Base-by-base conservation (phyloP, 2,329 filamentous ascomycete genomes). In the Ophiocordyceps unilateralis region DNA sequence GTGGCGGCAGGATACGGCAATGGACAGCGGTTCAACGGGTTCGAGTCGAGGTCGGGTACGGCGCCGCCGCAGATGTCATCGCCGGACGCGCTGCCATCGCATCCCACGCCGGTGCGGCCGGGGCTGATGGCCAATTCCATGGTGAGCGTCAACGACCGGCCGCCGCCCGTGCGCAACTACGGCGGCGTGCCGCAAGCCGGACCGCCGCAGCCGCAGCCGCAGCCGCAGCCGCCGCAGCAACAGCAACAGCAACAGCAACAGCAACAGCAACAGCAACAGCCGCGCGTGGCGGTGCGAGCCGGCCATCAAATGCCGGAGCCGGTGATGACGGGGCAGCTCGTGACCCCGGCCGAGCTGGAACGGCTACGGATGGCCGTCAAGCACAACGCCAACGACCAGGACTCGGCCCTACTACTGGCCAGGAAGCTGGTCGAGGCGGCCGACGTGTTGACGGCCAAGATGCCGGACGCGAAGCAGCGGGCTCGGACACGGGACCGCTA, bases 341-440 rank as follows among this genome's bases (percentile, higher is more conserved):
- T 96, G 4, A 94, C 88, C 0, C 65, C 73, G 2, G 76, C 83
- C 38, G 84, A 93, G 56, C 67, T 98, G 8, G 83, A 93, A 50
- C 70, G 71, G 20, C 64, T 96, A 9, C 78, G 84, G 26, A 74
- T 75, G 52, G 64, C 68, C 7, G 78, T 83, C 48, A 83, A 82
- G 56, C 68, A 67, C 22, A 83, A 87, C 47, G 77, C 87, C 0
- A 69, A 70, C 24, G 86, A 95, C 50, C 74, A 82, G 47, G 73
- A 72, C 40, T 72, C 77, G 3, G 81, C 83, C 14, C 66, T 98
- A 44, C 66, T 69, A 10, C 68, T 94, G 17, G 87, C 84, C 1
- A 89, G 88, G 63, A 85, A 82, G 52, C 67, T 95, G 5, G 78
- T 93, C 1, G 87, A 95, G 62, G 91, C 89, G 2, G 77, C 86